Conservation (phyloP, 768 basidiomycete species). For the Podaxis sp. region DNA sequence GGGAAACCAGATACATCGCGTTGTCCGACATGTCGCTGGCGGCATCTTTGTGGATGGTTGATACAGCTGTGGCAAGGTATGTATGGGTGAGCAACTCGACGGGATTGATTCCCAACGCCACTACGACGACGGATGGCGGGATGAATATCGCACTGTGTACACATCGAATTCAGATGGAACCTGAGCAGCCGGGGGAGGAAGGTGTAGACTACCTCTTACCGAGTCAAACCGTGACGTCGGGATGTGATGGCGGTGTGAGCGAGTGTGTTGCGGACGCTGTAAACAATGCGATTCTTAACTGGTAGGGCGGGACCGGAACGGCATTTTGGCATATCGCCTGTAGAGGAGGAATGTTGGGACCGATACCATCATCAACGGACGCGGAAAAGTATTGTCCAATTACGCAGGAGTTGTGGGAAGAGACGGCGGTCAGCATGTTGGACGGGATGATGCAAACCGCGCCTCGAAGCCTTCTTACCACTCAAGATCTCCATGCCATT, state of each 20-base stretch:
- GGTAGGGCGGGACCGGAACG: conserved; percentile 21
- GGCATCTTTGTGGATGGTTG: conserved; percentile 4
- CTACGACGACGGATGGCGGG: conserved; percentile 15
- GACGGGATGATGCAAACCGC: conserved; percentile 23
- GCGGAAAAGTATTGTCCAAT: conserved; percentile 15
- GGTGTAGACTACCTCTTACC: background rate
- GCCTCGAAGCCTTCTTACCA: conserved; percentile 1
- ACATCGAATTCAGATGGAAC: conserved; percentile 14
- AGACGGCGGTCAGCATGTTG: conserved; percentile 18
- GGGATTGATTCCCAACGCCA: conserved; percentile 16
- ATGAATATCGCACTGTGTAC: conserved; percentile 18
- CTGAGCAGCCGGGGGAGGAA: background rate
- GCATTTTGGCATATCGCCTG: conserved; percentile 20
- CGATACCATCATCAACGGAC: conserved; percentile 9
- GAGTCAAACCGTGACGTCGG: conserved; percentile 9
- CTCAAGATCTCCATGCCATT: conserved; percentile 15
- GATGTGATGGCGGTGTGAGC: conserved; percentile 11
- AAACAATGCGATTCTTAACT: conserved; percentile 21
- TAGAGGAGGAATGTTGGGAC: conserved; percentile 21
- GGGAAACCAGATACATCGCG: background rate
- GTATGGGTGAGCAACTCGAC: conserved; percentile 18
- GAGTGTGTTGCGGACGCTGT: conserved; percentile 21
- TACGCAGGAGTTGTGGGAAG: conserved; percentile 18
- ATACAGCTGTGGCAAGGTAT: conserved; percentile 13
- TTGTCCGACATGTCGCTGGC: conserved; percentile 7